Percentiles rank a stretch among this genome's conserved stretches.
phyloP scores from a whole-genome alignment of 2,329 filamentous ascomycete genomes.

The Chaetothyriales sp. region DNA sequence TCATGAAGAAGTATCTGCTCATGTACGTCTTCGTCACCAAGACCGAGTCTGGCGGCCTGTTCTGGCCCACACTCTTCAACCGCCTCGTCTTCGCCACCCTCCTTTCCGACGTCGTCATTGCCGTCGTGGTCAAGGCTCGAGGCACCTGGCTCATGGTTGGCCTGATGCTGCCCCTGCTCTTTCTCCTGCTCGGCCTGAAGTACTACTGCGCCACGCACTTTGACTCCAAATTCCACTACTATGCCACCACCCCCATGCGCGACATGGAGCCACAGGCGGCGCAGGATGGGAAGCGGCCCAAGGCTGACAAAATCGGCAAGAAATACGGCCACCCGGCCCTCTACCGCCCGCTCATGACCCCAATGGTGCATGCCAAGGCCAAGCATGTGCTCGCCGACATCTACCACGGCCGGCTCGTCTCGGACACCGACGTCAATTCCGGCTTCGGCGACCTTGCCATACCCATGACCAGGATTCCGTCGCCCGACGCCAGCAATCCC shows the following conservation, averaged over 20 bases:
- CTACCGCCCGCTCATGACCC: conserved; percentile 77
- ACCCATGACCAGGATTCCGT: conserved; percentile 52
- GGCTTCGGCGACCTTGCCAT: conserved; percentile 64
- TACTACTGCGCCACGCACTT: conserved; percentile 63
- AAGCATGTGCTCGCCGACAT: conserved; percentile 75
- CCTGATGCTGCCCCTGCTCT: conserved; percentile 57
- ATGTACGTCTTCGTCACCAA: conserved; percentile 95
- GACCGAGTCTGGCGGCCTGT: conserved; percentile 84
- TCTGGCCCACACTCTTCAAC: conserved; percentile 86
- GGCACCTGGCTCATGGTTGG: conserved; percentile 55
- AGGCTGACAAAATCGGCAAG: conserved; percentile 44
- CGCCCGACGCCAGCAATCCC: conserved; percentile 31
- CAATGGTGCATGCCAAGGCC: conserved; percentile 87
- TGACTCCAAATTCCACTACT: conserved; percentile 69
- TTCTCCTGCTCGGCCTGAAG: conserved; percentile 75
- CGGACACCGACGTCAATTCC: conserved; percentile 41
- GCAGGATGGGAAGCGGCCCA: conserved; percentile 5
- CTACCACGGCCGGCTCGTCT: conserved; percentile 68
- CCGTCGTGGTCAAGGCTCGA: conserved; percentile 58
- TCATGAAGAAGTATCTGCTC: conserved; percentile 87
- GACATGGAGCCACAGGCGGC: conserved; percentile 24
- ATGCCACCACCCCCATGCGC: conserved; percentile 50
- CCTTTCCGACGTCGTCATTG: conserved; percentile 64
- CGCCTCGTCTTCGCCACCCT: conserved; percentile 74
- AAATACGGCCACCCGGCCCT: conserved; percentile 81